phyloP scores from a whole-genome alignment of 176 grass and related monocot genomes.

The Eleusine indica region DNA sequence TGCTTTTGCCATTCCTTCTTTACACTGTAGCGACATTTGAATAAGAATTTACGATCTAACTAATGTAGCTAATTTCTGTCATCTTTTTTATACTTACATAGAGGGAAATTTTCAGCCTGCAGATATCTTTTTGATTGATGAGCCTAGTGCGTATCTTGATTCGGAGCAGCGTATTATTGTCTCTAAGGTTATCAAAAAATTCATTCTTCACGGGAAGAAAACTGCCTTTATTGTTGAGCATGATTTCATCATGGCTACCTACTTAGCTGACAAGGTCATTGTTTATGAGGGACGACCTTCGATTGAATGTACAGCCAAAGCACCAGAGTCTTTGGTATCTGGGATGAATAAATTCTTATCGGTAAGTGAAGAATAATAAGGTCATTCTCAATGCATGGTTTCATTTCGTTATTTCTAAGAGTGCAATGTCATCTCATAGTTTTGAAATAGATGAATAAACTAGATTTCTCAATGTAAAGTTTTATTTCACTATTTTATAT shows the following conservation, averaged over 20 bases:
- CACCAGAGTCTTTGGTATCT: constrained; percentile 75
- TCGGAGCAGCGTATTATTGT: constrained; percentile 88
- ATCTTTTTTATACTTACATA: constrained; percentile 30
- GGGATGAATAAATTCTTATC: constrained; percentile 92
- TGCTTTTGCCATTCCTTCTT: background rate
- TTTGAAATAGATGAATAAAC: too few relatives aligned
- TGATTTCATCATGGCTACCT: constrained; percentile 96
- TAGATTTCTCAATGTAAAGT: too few relatives aligned
- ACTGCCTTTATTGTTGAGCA: constrained; percentile 94
- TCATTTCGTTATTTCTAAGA: background rate
- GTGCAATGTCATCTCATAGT: too few relatives aligned
- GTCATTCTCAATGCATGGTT: too few relatives aligned
- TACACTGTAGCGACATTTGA: background rate
- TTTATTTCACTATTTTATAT: too few relatives aligned
- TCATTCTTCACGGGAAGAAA: constrained; percentile 91
- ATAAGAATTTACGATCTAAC: background rate
- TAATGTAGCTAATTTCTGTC: background rate
- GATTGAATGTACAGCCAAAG: constrained; percentile 70
- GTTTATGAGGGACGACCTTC: constrained; percentile 82
- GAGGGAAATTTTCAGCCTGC: constrained; percentile 54
- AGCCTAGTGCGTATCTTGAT: constrained; percentile 91
- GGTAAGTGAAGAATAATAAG: constrained; percentile 41
- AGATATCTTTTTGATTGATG: constrained; percentile 94
- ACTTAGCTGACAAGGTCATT: constrained; percentile 87
- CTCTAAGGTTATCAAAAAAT: constrained; percentile 93